phyloP scores from a whole-genome alignment of 306 rosid species.

The Pueraria montana region DNA sequence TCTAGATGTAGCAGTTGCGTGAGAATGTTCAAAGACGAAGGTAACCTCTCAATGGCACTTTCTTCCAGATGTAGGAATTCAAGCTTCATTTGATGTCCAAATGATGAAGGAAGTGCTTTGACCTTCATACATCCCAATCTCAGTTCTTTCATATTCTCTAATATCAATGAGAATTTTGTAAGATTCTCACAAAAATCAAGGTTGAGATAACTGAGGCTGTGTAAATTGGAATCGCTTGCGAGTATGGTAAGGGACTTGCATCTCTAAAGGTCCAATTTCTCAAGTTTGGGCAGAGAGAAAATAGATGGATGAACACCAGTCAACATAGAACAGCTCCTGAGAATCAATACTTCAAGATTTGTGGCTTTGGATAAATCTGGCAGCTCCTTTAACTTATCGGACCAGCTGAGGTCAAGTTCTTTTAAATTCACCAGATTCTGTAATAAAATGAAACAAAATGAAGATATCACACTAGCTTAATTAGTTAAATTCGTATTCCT shows the following conservation, averaged over 20 bases:
- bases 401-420: background rate
- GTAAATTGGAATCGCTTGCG: background rate
- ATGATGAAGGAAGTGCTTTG: background rate
- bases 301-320: background rate
- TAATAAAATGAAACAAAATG: background rate
- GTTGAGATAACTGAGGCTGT: background rate
- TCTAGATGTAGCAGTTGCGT: background rate
- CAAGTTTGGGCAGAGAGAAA: background rate
- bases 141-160: background rate
- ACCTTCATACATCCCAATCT: background rate
- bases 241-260: background rate
- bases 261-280: background rate
- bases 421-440: slow-evolving; percentile 1
- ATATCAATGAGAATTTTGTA: background rate
- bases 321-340: background rate
- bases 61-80: background rate
- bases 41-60: background rate
- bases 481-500: background rate
- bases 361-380: background rate
- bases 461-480: too few relatives aligned
- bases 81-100: background rate
- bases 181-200: background rate
- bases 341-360: background rate
- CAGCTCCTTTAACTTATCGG: background rate
- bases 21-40: background rate